Evolutionary conservation across 2,329 filamentous ascomycete species (phyloP), one percentile per base, ranked within the genome.

Genomic region (Fusarium napiforme): DNA sequence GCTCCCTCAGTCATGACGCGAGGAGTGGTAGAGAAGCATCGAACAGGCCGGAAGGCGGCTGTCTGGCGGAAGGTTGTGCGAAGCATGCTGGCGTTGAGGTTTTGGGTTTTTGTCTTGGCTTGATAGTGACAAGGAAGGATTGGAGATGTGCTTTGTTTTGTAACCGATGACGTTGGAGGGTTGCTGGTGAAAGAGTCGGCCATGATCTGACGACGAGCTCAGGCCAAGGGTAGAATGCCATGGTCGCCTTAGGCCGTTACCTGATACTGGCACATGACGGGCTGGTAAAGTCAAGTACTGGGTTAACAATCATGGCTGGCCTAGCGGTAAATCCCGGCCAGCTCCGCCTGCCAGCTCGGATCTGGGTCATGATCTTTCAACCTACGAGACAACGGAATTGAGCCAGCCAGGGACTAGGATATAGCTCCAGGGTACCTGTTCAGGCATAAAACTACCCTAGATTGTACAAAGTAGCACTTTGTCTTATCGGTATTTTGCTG

Each of bases 1-100:
- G 94, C 93, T 74, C 93, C 93, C 77, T 88, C 92, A 70, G 82
- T 84, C 90, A 94, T 93, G 80, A 83, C 87, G 80, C 89, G 86
- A 75, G 87, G 82, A 66, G 91, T 88, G 74, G 87, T 89, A 71
- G 90, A 87, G 85, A 94, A 92, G 77, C 90, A 87, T 65, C 81
- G 84, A 77, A 88, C 84, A 78, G 89, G 87, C 81, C 87, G 86
- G 79, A 87, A 81, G 76, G 86, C 80, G 73, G 86, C 85, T 77
- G 86, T 83, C 83, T 89, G 89, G 82, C 85, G 81, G 79, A 91
- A 82, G 76, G 87, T 83, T 81, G 91, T 90, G 81, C 92, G 91
- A 80, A 93, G 87, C 93, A 95, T 95, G 64, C 64, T 82, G 80
- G 67, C 57, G 67, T 69, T 71, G 62, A 47, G 59, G 60, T 37